phyloP scores from a whole-genome alignment of 495 filamentous ascomycete genomes.

The Chlorociboria aeruginascens region DNA sequence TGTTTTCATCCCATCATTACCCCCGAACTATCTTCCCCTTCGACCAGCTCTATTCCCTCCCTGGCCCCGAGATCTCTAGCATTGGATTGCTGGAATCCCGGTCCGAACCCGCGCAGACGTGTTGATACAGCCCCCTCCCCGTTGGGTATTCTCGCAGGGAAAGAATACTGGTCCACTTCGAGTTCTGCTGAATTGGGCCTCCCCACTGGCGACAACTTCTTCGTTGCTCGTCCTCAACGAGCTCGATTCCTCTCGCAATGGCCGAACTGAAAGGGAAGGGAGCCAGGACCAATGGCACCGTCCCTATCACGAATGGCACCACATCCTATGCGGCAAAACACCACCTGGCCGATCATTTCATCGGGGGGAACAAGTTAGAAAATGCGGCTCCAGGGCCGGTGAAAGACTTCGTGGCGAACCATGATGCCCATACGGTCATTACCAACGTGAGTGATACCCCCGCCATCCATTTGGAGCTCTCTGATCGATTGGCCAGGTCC shows the following conservation, averaged over 20 bases:
- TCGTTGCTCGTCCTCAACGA: conserved; percentile 16
- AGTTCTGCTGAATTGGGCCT: background rate
- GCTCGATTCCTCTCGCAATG: conserved; percentile 7
- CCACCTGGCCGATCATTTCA: conserved; percentile 82
- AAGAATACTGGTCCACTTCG: background rate
- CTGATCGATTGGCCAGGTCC: conserved; percentile 47
- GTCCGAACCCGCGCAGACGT: too few species aligned
- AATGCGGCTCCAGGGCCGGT: conserved; percentile 68
- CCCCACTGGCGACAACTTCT: conserved; percentile 12
- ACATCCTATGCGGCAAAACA: conserved; percentile 60
- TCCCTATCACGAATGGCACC: conserved; percentile 36
- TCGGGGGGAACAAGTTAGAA: conserved; percentile 80
- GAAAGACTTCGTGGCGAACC: conserved; percentile 83
- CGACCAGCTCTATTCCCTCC: background rate
- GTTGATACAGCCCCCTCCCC: too few species aligned
- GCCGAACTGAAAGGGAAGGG: conserved; percentile 35
- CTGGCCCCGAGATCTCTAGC: background rate
- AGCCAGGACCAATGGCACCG: conserved; percentile 20
- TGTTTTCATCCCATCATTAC: background rate
- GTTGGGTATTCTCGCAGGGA: too few species aligned
- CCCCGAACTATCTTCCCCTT: background rate
- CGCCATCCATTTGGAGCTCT: background rate
- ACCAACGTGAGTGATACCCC: conserved; percentile 61
- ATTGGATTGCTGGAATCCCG: background rate
- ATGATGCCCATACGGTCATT: conserved; percentile 95